Percentiles rank a stretch among this genome's conserved stretches.
Evolutionary conservation across 208 protist species (phyloP).

Genomic region (Tritrichomonas musculus): DNA sequence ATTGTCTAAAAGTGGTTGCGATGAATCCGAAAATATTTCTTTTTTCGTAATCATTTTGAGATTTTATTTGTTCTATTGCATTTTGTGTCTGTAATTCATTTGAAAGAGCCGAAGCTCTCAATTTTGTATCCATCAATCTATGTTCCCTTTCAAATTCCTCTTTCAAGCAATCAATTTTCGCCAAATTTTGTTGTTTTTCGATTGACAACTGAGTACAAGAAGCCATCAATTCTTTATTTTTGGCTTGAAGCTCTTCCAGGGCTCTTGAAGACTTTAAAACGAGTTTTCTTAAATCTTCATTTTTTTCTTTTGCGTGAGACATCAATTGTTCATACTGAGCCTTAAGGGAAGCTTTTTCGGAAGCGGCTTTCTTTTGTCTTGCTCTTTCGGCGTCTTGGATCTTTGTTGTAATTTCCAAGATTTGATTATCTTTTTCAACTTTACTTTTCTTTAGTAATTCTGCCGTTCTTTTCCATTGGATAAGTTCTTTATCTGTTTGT

Average conservation of each 20-base stretch:
- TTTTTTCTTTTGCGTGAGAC: background rate
- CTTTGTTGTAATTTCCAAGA: background rate
- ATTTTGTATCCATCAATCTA: background rate
- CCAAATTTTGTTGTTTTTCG: background rate
- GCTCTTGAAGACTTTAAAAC: background rate
- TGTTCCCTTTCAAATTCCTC: background rate
- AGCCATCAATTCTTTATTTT: background rate
- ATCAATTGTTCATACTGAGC: background rate
- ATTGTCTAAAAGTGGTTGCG: background rate
- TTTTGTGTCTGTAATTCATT: background rate
- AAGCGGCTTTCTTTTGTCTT: background rate
- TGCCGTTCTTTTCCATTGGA: background rate
- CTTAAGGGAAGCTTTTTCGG: background rate
- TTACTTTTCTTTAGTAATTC: background rate
- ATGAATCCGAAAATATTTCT: constrained; percentile 1
- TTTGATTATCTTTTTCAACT: background rate
- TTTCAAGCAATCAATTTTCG: background rate
- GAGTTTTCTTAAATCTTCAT: background rate
- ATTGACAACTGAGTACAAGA: background rate
- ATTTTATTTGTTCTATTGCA: background rate
- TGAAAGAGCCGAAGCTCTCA: background rate
- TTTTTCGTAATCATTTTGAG: background rate
- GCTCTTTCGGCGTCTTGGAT: background rate
- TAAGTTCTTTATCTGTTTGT: background rate
- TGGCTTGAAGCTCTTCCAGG: background rate